These are phyloP conservation scores for Carex sylvatica DNA, from an alignment of 202 grass and related monocot genomes.

Conservation along the genomic window DNA sequence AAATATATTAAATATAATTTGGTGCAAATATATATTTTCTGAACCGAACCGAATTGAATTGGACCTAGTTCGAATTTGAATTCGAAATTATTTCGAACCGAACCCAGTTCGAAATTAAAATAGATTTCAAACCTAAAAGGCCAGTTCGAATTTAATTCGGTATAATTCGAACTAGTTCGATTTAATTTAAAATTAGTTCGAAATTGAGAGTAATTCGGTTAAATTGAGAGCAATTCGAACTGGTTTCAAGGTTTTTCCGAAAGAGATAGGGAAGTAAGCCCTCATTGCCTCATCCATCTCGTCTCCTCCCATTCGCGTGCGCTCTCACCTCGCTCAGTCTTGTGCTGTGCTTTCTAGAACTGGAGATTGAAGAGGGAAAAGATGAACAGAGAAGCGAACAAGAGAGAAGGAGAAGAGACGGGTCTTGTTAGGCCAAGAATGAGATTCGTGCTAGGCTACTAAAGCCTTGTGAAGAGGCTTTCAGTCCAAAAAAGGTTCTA, in stretches of 20 bases:
- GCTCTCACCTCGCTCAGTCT: neutral
- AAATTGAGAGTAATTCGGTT: no score
- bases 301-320: constrained; percentile 29
- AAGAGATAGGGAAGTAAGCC: constrained; percentile 73
- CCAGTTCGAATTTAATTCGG: no score
- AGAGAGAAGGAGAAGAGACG: neutral
- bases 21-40: neutral
- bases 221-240: no score
- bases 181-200: no score
- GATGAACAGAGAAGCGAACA: neutral
- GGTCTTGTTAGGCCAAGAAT: neutral
- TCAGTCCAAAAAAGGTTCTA: neutral
- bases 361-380: neutral
- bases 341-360: neutral
- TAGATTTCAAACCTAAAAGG: no score
- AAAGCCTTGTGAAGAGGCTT: neutral
- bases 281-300: constrained; percentile 88
- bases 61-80: no score
- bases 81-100: no score
- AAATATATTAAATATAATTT: neutral
- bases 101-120: no score
- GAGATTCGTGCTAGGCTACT: neutral
- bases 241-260: constrained; percentile 54
- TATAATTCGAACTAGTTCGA: no score
- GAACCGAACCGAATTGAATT: neutral